Evolutionary conservation across 768 basidiomycete genomes (phyloP).

Genomic region (Panus rudis): DNA sequence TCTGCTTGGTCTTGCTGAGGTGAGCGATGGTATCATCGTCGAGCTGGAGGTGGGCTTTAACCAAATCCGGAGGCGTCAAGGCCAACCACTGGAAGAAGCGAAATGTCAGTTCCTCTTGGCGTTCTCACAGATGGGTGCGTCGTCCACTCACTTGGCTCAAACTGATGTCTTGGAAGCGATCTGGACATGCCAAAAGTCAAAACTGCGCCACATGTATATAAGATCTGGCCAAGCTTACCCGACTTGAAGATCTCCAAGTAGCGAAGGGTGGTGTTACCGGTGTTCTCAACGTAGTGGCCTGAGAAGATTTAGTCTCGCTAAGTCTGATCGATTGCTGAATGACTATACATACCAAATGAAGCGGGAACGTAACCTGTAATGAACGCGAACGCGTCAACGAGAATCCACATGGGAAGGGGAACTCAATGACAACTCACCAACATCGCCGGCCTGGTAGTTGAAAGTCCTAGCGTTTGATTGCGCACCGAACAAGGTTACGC

Average conservation of each 20-base stretch:
- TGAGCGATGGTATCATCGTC: slow-evolving; percentile 29
- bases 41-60: slow-evolving; percentile 37
- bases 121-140: background rate
- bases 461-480: slow-evolving; percentile 30
- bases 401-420: background rate
- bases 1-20: slow-evolving; percentile 32
- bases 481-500: slow-evolving; percentile 34
- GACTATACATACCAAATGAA: slow-evolving; percentile 28
- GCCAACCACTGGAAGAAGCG: slow-evolving; percentile 40
- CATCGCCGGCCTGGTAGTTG: slow-evolving; percentile 31
- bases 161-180: slow-evolving; percentile 46
- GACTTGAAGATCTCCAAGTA: slow-evolving; percentile 57
- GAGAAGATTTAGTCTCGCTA: background rate
- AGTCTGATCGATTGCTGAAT: background rate
- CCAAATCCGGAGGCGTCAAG: slow-evolving; percentile 37
- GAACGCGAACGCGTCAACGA: background rate
- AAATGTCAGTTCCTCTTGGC: too few species aligned
- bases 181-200: slow-evolving; percentile 16
- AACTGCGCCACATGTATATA: background rate
- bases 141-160: slow-evolving; percentile 25
- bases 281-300: slow-evolving; percentile 61
- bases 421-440: slow-evolving; percentile 30
- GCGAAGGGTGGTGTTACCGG: slow-evolving; percentile 45
- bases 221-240: slow-evolving; percentile 19
- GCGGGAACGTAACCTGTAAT: slow-evolving; percentile 46